These are phyloP conservation scores for Postia placenta DNA, from an alignment of 768 basidiomycete species.

Conservation along the genomic window DNA sequence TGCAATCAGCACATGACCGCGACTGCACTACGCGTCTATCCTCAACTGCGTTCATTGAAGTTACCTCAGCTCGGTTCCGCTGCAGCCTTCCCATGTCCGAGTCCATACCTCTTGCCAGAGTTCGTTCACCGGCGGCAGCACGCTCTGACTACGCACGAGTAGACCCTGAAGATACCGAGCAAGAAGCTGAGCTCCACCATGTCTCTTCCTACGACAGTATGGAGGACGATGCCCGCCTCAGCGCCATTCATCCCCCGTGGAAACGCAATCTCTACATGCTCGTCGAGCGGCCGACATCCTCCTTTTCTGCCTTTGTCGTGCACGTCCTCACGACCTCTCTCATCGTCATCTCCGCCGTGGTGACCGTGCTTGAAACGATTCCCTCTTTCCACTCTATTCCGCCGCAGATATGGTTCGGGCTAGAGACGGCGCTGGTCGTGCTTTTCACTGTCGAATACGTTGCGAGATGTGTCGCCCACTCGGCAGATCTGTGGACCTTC, in stretches of 20 bases:
- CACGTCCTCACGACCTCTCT: slow-evolving; percentile 66
- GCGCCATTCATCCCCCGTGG: slow-evolving; percentile 38
- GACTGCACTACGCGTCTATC: no score
- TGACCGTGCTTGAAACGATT: slow-evolving; percentile 77
- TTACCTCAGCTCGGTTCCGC: no score
- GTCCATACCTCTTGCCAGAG: slow-evolving; percentile 4
- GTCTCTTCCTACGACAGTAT: slow-evolving; percentile 12
- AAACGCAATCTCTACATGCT: slow-evolving; percentile 62
- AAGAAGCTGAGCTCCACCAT: slow-evolving; percentile 6
- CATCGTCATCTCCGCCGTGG: slow-evolving; percentile 68
- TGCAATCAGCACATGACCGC: no score
- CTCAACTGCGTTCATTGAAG: no score
- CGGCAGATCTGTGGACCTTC: slow-evolving; percentile 52
- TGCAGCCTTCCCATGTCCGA: no score
- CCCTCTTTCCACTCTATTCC: slow-evolving; percentile 68
- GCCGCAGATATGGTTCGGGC: slow-evolving; percentile 74
- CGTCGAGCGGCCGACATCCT: slow-evolving; percentile 77
- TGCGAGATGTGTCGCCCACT: slow-evolving; percentile 71
- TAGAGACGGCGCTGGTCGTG: slow-evolving; percentile 80
- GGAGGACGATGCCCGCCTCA: slow-evolving; percentile 10
- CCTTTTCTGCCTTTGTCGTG: slow-evolving; percentile 66
- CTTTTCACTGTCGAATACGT: slow-evolving; percentile 86
- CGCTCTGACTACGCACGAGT: not conserved
- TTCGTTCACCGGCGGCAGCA: slow-evolving; percentile 1
- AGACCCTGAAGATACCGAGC: not conserved